phyloP scores from a whole-genome alignment of 441 rosid genomes.

The Melastoma candidum region DNA sequence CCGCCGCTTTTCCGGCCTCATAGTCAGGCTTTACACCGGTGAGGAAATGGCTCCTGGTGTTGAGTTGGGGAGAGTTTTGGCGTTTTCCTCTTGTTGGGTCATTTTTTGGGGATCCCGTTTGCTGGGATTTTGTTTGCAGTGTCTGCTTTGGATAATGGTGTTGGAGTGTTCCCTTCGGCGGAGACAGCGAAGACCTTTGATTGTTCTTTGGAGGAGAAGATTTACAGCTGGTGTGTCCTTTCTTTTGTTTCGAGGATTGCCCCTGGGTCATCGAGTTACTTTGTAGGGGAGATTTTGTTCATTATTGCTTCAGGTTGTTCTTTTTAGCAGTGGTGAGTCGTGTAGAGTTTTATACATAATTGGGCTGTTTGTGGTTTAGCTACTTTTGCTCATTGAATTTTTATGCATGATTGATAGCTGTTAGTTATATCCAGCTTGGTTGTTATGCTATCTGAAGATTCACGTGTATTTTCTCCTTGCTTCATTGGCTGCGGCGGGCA shows the following conservation, averaged over 20 bases:
- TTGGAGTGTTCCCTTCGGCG: conserved; percentile 56
- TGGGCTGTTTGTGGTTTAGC: no score
- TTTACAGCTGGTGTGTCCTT: conserved; percentile 65
- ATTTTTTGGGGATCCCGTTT: not conserved
- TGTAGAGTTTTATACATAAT: no score
- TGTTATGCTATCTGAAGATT: no score
- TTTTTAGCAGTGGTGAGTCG: no score
- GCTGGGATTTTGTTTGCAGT: conserved; percentile 34
- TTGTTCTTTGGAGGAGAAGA: conserved; percentile 79
- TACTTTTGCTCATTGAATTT: no score
- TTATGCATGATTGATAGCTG: no score
- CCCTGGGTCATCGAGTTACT: not conserved
- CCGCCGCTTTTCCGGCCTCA: conserved; percentile 17
- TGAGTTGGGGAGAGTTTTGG: not conserved
- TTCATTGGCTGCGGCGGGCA: not conserved
- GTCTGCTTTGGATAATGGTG: conserved; percentile 37
- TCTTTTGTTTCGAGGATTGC: not conserved
- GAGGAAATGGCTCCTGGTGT: not conserved
- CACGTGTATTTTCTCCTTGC: not conserved
- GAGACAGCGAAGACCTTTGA: conserved; percentile 78
- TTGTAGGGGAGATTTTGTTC: no score
- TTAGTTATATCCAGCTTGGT: no score
- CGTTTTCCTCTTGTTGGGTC: not conserved
- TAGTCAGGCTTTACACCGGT: conserved; percentile 31
- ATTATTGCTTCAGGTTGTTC: no score